phyloP scores from a whole-genome alignment of 768 basidiomycete genomes.

The Sistotremastrum suecicum region DNA sequence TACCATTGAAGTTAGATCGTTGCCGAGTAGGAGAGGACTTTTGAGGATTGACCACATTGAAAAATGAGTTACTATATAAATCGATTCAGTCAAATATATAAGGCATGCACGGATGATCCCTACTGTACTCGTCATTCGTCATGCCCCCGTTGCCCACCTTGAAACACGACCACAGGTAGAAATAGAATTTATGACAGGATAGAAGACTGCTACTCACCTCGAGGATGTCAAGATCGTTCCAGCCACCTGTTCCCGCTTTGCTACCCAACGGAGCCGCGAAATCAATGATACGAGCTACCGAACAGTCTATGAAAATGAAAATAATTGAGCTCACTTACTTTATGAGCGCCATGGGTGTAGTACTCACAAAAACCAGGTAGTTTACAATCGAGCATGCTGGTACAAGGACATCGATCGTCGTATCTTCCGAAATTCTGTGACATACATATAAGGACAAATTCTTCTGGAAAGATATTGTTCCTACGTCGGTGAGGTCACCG shows the following conservation, averaged over 20 bases:
- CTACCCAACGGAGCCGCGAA: slow-evolving; percentile 12
- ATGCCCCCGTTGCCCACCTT: slow-evolving; percentile 24
- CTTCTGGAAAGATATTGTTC: background rate
- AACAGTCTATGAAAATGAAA: slow-evolving; percentile 5
- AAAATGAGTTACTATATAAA: slow-evolving; percentile 21
- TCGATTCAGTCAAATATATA: background rate
- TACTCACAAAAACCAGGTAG: slow-evolving; percentile 22
- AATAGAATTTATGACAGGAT: too few relatives aligned
- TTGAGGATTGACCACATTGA: slow-evolving; percentile 29
- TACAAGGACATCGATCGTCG: slow-evolving; percentile 25
- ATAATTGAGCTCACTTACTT: background rate
- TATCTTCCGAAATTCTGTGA: slow-evolving; percentile 20
- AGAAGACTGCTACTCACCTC: slow-evolving; percentile 4
- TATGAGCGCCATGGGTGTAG: background rate
- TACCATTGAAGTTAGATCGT: slow-evolving; percentile 25
- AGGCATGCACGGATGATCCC: background rate
- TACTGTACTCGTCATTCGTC: slow-evolving; percentile 25
- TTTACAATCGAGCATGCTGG: slow-evolving; percentile 21
- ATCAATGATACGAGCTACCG: slow-evolving; percentile 13
- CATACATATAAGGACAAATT: slow-evolving; percentile 4
- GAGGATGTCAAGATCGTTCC: slow-evolving; percentile 14
- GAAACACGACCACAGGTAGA: too few relatives aligned
- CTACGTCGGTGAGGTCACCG: slow-evolving; percentile 10
- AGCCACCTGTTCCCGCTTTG: slow-evolving; percentile 10
- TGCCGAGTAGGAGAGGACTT: slow-evolving; percentile 27